phyloP scores from a whole-genome alignment of 805 yeast genomes.

The Jamesozyma spencerorum region DNA sequence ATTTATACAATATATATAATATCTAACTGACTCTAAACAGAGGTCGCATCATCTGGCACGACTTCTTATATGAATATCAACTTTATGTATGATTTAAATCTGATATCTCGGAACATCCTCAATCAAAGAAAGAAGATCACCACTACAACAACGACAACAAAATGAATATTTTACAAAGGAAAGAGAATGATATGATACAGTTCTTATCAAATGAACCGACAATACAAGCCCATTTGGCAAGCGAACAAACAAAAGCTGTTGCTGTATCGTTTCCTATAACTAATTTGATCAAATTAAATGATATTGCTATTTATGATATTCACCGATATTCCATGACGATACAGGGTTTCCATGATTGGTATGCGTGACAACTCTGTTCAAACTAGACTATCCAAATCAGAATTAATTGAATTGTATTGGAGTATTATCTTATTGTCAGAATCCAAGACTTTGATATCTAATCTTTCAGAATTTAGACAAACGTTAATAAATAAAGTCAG shows the following conservation, averaged over 20 bases:
- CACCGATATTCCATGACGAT: constrained; percentile 14
- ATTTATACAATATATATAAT: no score
- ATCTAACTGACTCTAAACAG: no score
- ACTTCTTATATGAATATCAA: background rate
- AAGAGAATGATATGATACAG: background rate
- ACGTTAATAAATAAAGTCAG: constrained; percentile 1
- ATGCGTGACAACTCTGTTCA: constrained; percentile 24
- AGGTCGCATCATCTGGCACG: no score
- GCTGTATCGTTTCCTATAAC: constrained; percentile 19
- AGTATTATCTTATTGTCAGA: constrained; percentile 25
- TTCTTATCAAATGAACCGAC: constrained; percentile 1
- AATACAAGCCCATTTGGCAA: background rate
- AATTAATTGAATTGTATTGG: constrained; percentile 25
- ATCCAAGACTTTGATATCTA: constrained; percentile 14
- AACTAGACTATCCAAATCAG: background rate
- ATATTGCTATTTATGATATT: constrained; percentile 6
- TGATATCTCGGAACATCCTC: no score
- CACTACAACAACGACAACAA: no score
- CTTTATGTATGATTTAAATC: background rate
- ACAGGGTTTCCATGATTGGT: constrained; percentile 25
- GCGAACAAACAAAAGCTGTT: constrained; percentile 1
- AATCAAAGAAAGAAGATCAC: background rate
- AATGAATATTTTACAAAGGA: background rate
- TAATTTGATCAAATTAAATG: constrained; percentile 13
- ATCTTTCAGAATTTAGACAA: constrained; percentile 2